These are phyloP conservation scores for Tritrichomonas foetus DNA, from an alignment of 208 protist species.

Conservation along the genomic window DNA sequence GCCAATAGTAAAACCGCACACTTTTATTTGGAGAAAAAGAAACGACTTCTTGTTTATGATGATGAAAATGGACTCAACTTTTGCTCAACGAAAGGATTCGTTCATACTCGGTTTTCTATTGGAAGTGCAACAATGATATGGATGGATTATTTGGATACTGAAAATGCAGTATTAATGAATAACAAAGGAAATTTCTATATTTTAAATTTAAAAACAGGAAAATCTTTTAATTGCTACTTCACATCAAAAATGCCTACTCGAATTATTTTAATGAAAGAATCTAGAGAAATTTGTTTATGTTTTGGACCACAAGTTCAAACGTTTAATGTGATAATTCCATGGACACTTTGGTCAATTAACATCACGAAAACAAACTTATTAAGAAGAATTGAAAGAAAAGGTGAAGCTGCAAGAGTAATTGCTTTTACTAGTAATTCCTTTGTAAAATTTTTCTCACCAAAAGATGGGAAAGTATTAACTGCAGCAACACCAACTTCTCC, in stretches of 20 bases:
- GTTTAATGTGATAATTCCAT: neutral
- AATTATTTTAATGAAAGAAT: neutral
- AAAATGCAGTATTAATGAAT: neutral
- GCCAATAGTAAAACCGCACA: neutral
- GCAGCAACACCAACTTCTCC: neutral
- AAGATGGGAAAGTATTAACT: neutral
- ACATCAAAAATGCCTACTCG: neutral
- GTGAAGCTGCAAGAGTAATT: neutral
- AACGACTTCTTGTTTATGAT: neutral
- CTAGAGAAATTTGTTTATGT: neutral
- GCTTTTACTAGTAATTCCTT: neutral
- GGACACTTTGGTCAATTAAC: neutral
- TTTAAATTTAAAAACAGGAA: neutral
- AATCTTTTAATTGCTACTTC: neutral
- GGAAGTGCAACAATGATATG: neutral
- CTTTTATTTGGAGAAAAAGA: neutral
- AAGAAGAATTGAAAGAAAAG: neutral
- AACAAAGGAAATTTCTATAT: neutral
- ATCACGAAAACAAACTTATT: neutral
- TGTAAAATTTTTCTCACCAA: neutral
- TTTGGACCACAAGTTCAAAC: neutral
- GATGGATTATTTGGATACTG: neutral
- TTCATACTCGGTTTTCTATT: too few relatives aligned
- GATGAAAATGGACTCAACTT: neutral
- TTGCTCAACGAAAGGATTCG: neutral